Evolutionary conservation across 2,329 filamentous ascomycete species (phyloP).

Genomic region (Nemania abortiva): DNA sequence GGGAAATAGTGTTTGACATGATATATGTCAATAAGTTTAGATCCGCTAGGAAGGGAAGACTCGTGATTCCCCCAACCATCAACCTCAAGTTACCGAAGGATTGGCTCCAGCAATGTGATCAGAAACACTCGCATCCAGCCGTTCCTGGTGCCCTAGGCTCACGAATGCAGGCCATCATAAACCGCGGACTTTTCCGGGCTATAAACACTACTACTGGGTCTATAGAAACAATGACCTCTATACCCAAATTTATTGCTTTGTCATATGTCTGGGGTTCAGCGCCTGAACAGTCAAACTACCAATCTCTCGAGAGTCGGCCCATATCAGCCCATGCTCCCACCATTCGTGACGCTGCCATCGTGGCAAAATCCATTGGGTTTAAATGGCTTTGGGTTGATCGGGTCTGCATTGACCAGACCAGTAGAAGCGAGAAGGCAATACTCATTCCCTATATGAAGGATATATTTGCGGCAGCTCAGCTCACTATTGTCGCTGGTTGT

Average conservation of each 20-base stretch:
- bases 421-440: constrained; percentile 18
- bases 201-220: constrained; percentile 31
- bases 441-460: constrained; percentile 34
- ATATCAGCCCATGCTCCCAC: constrained; percentile 18
- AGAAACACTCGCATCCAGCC: constrained; percentile 17
- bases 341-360: constrained; percentile 17
- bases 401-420: constrained; percentile 29
- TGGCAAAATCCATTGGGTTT: constrained; percentile 12
- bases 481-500: constrained; percentile 33
- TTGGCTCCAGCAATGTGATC: constrained; percentile 22
- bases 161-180: constrained; percentile 18
- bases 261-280: constrained; percentile 29
- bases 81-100: constrained; percentile 1
- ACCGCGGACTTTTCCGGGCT: constrained; percentile 11
- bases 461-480: constrained; percentile 19
- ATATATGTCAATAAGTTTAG: neutral
- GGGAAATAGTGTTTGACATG: constrained; percentile 15
- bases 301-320: constrained; percentile 14
- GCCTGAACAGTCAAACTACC: neutral
- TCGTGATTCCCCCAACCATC: neutral
- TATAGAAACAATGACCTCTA: constrained; percentile 14
- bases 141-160: neutral
- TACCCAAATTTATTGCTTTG: constrained; percentile 23
- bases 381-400: constrained; percentile 34
- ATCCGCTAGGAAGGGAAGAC: constrained; percentile 7